Percentiles rank a stretch among this genome's conserved stretches.
Evolutionary conservation across 192 early-diverging fungal genomes (phyloP).

Genomic region (Mortierella antarctica): DNA sequence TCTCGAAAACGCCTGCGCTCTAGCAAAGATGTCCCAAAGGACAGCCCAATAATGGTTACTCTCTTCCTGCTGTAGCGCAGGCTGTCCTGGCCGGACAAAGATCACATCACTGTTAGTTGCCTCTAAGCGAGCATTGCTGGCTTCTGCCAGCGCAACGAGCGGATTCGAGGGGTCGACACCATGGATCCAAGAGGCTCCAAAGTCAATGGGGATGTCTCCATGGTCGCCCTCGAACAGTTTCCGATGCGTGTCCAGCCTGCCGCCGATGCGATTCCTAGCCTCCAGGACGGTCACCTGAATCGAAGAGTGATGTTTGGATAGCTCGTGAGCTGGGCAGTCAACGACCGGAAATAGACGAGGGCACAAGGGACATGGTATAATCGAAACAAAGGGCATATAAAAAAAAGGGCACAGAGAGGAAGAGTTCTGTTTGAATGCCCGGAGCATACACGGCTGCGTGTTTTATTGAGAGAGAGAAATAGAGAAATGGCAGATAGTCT

Average conservation of each 20-base stretch:
- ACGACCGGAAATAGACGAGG: not conserved
- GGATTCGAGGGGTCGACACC: conserved; percentile 50
- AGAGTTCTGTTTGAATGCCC: not conserved
- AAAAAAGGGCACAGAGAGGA: not conserved
- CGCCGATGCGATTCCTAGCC: conserved; percentile 47
- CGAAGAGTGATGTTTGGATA: conserved; percentile 49
- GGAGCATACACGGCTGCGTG: no score
- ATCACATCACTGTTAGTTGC: conserved; percentile 46
- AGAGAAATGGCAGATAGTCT: no score
- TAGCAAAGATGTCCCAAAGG: conserved; percentile 41
- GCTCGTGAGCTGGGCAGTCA: conserved; percentile 47
- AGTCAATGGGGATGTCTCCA: conserved; percentile 46
- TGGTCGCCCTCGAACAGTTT: conserved; percentile 25
- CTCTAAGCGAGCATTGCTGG: conserved; percentile 22
- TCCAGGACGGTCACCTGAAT: conserved; percentile 51
- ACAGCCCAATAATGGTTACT: conserved; percentile 52
- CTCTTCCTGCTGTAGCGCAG: conserved; percentile 19
- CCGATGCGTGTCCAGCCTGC: conserved; percentile 44
- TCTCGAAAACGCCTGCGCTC: conserved; percentile 26
- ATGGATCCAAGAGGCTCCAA: conserved; percentile 58
- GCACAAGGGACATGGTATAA: not conserved
- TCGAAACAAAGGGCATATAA: not conserved
- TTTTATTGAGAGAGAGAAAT: no score
- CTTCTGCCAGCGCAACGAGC: conserved; percentile 35
- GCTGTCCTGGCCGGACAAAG: conserved; percentile 21